Evolutionary conservation across 1,284 basidiomycete species (phyloP), one percentile per base, ranked within the genome.

Genomic region (Porodaedalea pini): DNA sequence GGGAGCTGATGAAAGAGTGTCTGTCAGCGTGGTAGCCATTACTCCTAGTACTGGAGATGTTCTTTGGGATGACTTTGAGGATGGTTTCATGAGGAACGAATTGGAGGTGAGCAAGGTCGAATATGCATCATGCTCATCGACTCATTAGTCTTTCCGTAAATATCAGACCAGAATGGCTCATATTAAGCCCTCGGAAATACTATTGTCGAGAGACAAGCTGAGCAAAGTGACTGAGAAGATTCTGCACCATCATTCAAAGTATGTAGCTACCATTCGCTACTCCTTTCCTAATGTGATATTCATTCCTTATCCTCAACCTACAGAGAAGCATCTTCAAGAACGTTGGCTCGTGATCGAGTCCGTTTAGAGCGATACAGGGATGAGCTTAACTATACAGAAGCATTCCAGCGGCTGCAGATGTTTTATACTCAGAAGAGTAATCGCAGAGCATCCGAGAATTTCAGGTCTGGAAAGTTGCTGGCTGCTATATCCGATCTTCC

Each of bases 1-100:
- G 59, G 81, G 77, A 3, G 65, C 71, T 0, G 83, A 84, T 58
- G 85, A 86, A 44, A 73, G 74, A 25, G 82, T 91, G 1, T 73
- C 68, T 4, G 79, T 98, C 45, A 88, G 86, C 1, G 75, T 98
- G 68, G 79, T 97, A 48, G 83, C 85, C 17, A 86, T 98, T 15
- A 85, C 86, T 53, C 91, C 94, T 0, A 86, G 86, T 51, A 97
- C 94, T 0, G 95, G 95, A 0, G 90, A 95, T 63, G 86, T 98
- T 1, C 76, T 94, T 0, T 98, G 92, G 83, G 96, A 99, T 66
- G 83, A 91, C 62, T 97, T 94, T 67, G 79, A 88, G 53, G 92
- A 91, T 88, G 61, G 58, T 67, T 58, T 55, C 43, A 88, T 95
- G 81, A 80, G 93, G 31, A 86, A 84, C n/a, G 94, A 96, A 70